Percentiles rank a stretch among this genome's conserved stretches.
Conservation (phyloP, 768 basidiomycete genomes). For the Lactifluus hygrophoroides region DNA sequence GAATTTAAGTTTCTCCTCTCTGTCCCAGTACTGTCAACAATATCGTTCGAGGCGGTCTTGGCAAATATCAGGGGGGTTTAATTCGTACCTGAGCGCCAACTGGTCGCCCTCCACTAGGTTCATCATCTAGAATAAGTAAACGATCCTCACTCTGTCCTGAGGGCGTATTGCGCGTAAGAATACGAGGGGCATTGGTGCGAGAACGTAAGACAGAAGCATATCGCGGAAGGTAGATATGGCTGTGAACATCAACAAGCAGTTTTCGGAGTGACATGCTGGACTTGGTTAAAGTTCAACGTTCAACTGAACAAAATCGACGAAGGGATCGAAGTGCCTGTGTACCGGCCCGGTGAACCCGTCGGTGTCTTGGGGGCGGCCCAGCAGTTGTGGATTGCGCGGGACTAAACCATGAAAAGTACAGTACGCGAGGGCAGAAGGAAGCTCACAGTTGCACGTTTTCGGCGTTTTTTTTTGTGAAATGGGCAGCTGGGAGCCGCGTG, state of each 20-base stretch:
- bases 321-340: too few species aligned
- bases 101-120: slow-evolving; percentile 71
- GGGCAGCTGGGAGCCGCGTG: too few species aligned
- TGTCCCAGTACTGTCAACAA: slow-evolving; percentile 60
- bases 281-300: too few species aligned
- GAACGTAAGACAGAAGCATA: slow-evolving; percentile 64
- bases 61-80: neutral
- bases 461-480: too few species aligned
- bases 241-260: slow-evolving; percentile 73
- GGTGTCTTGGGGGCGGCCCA: too few species aligned
- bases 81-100: slow-evolving; percentile 60
- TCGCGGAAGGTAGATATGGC: slow-evolving; percentile 76
- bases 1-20: slow-evolving; percentile 68
- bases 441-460: too few species aligned
- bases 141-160: slow-evolving; percentile 54
- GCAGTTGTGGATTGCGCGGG: too few species aligned
- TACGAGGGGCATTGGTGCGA: slow-evolving; percentile 56
- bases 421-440: too few species aligned
- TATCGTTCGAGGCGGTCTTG: neutral
- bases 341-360: too few species aligned
- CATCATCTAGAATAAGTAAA: slow-evolving; percentile 69
- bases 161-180: slow-evolving; percentile 40
- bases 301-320: too few species aligned
- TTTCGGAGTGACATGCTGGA: slow-evolving; percentile 19
- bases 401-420: too few species aligned